Evolutionary conservation across 805 yeast genomes (phyloP).

Genomic region (Ogataea neopini): DNA sequence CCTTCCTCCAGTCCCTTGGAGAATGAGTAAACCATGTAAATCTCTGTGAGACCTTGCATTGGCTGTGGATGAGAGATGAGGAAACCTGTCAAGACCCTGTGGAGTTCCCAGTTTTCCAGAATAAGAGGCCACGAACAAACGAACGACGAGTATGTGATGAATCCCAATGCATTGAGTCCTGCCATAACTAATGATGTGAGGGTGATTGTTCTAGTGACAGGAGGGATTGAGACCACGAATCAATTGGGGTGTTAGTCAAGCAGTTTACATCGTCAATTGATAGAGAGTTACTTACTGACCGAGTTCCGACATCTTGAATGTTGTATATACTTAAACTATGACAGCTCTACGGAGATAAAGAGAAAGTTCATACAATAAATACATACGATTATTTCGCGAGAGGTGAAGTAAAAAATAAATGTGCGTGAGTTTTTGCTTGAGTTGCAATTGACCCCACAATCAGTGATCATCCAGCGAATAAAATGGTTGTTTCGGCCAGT

Average conservation of each 20-base stretch:
- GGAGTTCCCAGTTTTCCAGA: conserved; percentile 39
- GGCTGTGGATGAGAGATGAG: conserved; percentile 44
- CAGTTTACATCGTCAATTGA: not conserved
- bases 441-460: too few relatives aligned
- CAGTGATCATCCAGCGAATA: too few relatives aligned
- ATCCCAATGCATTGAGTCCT: conserved; percentile 38
- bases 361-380: too few relatives aligned
- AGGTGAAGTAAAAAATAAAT: not conserved
- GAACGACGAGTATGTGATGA: conserved; percentile 27
- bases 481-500: conserved; percentile 17
- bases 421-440: too few relatives aligned
- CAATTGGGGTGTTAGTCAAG: conserved; percentile 22
- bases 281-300: conserved; percentile 28
- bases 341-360: too few relatives aligned
- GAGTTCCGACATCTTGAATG: conserved; percentile 31
- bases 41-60: conserved; percentile 49
- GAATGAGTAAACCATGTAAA: conserved; percentile 58
- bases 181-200: conserved; percentile 48
- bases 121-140: conserved; percentile 35
- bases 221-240: conserved; percentile 52
- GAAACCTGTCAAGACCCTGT: conserved; percentile 52
- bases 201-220: conserved; percentile 59
- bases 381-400: too few relatives aligned
- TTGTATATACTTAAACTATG: too few relatives aligned
- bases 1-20: conserved; percentile 57